phyloP scores from a whole-genome alignment of 805 yeast species.

The Ogataea allantospora region DNA sequence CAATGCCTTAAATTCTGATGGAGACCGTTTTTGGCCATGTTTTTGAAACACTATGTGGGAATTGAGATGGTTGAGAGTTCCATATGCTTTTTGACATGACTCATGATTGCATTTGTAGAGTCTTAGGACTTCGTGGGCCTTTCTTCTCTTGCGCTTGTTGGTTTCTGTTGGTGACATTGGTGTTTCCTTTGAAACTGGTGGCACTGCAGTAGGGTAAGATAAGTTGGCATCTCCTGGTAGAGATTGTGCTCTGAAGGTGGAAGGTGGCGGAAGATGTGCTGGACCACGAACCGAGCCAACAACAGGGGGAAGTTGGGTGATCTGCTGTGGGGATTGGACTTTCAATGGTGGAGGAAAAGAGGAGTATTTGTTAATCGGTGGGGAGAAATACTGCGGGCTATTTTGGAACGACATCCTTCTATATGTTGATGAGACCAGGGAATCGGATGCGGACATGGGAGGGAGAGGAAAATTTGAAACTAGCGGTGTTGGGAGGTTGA shows the following conservation, averaged over 20 bases:
- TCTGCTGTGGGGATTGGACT: slow-evolving; percentile 6
- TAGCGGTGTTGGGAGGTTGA: slow-evolving; percentile 17
- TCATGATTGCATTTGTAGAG: slow-evolving; percentile 47
- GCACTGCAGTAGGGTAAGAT: slow-evolving; percentile 7
- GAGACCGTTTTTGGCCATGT: slow-evolving; percentile 54
- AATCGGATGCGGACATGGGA: slow-evolving; percentile 5
- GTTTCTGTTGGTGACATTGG: slow-evolving; percentile 5
- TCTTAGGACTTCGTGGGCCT: slow-evolving; percentile 55
- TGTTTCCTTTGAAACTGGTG: slow-evolving; percentile 2
- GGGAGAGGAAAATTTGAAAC: slow-evolving; percentile 12
- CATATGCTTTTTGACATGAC: slow-evolving; percentile 53
- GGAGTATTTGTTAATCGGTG: slow-evolving; percentile 7
- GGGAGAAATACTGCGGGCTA: slow-evolving; percentile 6
- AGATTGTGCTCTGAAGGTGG: slow-evolving; percentile 12
- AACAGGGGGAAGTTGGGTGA: slow-evolving; percentile 9
- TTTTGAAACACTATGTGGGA: slow-evolving; percentile 53
- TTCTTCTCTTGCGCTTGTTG: slow-evolving; percentile 49
- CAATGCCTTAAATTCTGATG: slow-evolving; percentile 53
- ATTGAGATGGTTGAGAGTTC: slow-evolving; percentile 58
- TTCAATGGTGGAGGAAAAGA: slow-evolving; percentile 10
- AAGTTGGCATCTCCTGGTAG: slow-evolving; percentile 5
- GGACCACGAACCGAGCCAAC: slow-evolving; percentile 4
- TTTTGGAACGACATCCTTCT: slow-evolving; percentile 8
- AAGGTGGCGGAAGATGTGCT: slow-evolving; percentile 10
- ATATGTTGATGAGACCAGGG: slow-evolving; percentile 1